Percentiles rank a stretch among this genome's conserved stretches.
These are phyloP conservation scores for Carex littledalei DNA, from an alignment of 176 grass and related monocot genomes.

Conservation along the genomic window DNA sequence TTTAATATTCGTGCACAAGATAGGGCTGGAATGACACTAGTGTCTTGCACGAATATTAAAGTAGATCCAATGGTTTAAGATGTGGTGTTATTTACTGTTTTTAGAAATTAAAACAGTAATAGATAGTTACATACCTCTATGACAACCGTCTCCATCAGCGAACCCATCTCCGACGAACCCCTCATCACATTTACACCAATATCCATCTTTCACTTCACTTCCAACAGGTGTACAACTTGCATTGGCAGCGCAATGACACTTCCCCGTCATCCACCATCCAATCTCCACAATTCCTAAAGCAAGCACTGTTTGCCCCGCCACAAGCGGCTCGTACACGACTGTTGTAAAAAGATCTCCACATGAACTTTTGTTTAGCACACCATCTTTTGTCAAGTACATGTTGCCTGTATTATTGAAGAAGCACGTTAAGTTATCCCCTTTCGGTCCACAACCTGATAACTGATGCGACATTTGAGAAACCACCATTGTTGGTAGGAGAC, in stretches of 20 bases:
- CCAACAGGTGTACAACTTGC: constrained; percentile 18
- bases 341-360: constrained; percentile 32
- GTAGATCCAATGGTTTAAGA: too few species aligned
- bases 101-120: background rate
- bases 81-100: too few species aligned
- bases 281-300: constrained; percentile 39
- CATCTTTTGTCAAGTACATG: background rate
- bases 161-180: constrained; percentile 61
- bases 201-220: background rate
- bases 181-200: constrained; percentile 24
- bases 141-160: constrained; percentile 45
- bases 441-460: background rate
- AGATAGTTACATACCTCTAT: constrained; percentile 4
- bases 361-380: background rate
- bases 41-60: too few species aligned
- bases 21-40: too few species aligned
- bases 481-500: background rate
- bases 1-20: too few species aligned
- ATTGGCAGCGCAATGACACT: constrained; percentile 32
- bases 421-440: constrained; percentile 24
- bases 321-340: background rate
- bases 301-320: background rate
- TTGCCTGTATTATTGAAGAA: background rate
- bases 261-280: constrained; percentile 60
- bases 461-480: background rate